These are phyloP conservation scores for Pseudonectria foliicola DNA, from an alignment of 2,329 filamentous ascomycete species.

Conservation along the genomic window DNA sequence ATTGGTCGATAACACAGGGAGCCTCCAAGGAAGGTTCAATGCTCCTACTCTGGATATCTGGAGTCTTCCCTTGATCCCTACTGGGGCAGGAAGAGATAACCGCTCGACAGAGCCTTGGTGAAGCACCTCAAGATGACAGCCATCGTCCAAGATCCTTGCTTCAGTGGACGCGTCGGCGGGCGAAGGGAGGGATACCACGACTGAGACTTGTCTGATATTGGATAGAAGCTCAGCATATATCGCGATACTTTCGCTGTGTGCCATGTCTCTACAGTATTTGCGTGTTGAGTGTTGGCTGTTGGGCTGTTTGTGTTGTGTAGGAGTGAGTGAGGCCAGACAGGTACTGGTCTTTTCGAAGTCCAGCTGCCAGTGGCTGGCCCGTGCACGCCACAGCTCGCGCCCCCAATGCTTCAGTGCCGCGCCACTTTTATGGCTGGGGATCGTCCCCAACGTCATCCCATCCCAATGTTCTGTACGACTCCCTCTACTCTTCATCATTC, in stretches of 20 bases:
- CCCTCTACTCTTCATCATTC: slow-evolving; percentile 1
- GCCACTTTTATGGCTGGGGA: no score
- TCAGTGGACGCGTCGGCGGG: slow-evolving; percentile 35
- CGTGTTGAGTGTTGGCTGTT: not conserved
- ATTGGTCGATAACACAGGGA: slow-evolving; percentile 33
- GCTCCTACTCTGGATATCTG: slow-evolving; percentile 28
- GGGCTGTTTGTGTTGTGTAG: not conserved
- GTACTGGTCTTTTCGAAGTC: no score
- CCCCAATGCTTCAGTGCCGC: no score
- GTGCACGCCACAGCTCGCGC: no score
- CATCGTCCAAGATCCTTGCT: slow-evolving; percentile 37
- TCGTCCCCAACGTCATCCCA: no score
- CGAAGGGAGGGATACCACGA: slow-evolving; percentile 45
- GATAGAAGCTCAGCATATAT: slow-evolving; percentile 60
- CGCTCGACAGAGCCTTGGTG: slow-evolving; percentile 34
- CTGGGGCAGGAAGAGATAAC: slow-evolving; percentile 37
- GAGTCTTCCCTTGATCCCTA: slow-evolving; percentile 28
- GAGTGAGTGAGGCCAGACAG: no score
- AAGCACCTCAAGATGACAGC: slow-evolving; percentile 38
- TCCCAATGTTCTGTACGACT: slow-evolving; percentile 7
- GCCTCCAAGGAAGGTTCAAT: slow-evolving; percentile 44
- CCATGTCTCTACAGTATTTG: slow-evolving; percentile 7
- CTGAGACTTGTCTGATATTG: slow-evolving; percentile 57
- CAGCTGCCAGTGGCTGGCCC: no score
- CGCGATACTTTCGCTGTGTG: slow-evolving; percentile 15